phyloP scores from a whole-genome alignment of 352 stramenopile species.

The Nothophytophthora sp. region DNA sequence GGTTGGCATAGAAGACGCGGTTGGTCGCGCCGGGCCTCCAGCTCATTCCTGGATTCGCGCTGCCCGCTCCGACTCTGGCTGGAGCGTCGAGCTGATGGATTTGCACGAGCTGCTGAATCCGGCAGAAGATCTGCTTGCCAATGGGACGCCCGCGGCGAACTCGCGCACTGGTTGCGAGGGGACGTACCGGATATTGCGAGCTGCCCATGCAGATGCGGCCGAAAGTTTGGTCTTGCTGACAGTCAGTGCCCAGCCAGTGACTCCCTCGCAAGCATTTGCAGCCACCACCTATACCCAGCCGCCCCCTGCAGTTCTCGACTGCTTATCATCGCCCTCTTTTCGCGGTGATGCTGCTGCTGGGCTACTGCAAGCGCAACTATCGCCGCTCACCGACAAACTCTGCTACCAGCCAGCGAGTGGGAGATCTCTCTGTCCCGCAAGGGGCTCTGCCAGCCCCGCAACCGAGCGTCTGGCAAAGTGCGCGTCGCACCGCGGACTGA shows the following conservation, averaged over 20 bases:
- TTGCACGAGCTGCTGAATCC: conserved; percentile 36
- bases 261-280: no score
- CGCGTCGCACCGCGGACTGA: background rate
- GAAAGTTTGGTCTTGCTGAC: background rate
- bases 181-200: background rate
- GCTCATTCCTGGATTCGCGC: background rate
- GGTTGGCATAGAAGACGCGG: no score
- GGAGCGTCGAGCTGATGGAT: conserved; percentile 14
- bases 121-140: no score
- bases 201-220: background rate
- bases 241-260: background rate
- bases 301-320: background rate
- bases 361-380: conserved; percentile 4
- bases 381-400: conserved; percentile 18
- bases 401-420: background rate
- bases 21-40: no score
- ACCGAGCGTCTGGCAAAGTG: conserved; percentile 14
- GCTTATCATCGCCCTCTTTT: background rate
- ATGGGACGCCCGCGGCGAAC: background rate
- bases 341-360: background rate
- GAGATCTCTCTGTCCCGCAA: conserved; percentile 13
- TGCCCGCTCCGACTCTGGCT: background rate
- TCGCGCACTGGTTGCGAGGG: background rate
- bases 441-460: conserved; percentile 51
- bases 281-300: background rate